Evolutionary conservation across 768 basidiomycete genomes (phyloP).

Genomic region (Tulasnella sp.): DNA sequence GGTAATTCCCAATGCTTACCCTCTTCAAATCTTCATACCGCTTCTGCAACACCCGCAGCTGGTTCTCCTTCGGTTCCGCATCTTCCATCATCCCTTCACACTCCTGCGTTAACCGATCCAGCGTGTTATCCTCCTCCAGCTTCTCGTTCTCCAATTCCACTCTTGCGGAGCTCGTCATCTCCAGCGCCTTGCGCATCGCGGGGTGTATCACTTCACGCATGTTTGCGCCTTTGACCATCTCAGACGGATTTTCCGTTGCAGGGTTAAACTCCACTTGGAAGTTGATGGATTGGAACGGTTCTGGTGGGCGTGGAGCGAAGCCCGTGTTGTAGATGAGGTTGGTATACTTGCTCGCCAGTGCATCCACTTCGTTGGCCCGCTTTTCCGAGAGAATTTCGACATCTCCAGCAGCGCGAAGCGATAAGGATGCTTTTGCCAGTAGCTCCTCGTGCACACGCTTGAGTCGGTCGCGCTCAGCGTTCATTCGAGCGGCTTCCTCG

Average conservation of each 20-base stretch:
- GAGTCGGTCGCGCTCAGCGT: conserved; percentile 81
- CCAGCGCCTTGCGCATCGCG: conserved; percentile 69
- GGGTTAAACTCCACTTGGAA: conserved; percentile 82
- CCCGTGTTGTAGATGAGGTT: conserved; percentile 73
- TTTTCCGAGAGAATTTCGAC: conserved; percentile 84
- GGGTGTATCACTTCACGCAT: conserved; percentile 76
- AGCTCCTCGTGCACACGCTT: conserved; percentile 74
- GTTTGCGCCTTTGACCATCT: conserved; percentile 69
- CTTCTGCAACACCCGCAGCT: conserved; percentile 67
- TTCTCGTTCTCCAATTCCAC: conserved; percentile 74
- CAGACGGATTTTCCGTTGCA: conserved; percentile 68
- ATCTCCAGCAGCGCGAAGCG: conserved; percentile 69
- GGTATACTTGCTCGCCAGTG: conserved; percentile 78
- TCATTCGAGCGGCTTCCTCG: conserved; percentile 91
- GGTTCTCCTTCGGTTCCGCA: conserved; percentile 71
- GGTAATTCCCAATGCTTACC: conserved; percentile 49
- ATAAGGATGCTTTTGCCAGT: conserved; percentile 72
- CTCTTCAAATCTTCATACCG: conserved; percentile 83
- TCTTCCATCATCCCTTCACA: conserved; percentile 85
- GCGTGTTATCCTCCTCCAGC: conserved; percentile 79
- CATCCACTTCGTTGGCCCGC: conserved; percentile 78
- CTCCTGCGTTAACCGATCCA: conserved; percentile 73
- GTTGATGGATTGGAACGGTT: conserved; percentile 71
- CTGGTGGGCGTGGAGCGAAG: conserved; percentile 71
- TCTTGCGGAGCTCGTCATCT: conserved; percentile 69